These are phyloP conservation scores for Fusarium hostae DNA, from an alignment of 2,329 filamentous ascomycete genomes.

Conservation along the genomic window DNA sequence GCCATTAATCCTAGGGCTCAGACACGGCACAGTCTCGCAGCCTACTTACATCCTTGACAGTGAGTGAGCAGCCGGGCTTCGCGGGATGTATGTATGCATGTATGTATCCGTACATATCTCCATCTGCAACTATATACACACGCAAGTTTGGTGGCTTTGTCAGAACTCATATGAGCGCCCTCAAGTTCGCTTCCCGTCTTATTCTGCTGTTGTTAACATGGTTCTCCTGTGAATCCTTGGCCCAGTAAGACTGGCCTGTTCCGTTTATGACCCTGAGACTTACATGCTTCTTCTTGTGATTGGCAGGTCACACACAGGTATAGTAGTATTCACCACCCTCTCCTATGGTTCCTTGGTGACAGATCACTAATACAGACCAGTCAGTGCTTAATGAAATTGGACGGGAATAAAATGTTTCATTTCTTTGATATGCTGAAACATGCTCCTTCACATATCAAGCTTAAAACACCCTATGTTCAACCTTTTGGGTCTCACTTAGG, in stretches of 20 bases:
- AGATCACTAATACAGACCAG: neutral
- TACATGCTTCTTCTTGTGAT: neutral
- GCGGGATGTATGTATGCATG: constrained; percentile 1
- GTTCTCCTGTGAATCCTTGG: constrained; percentile 18
- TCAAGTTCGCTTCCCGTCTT: constrained; percentile 14
- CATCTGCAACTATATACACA: constrained; percentile 9
- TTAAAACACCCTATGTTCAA: constrained; percentile 1
- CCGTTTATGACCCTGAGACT: neutral
- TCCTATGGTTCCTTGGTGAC: neutral
- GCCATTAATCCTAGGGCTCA: constrained; percentile 19
- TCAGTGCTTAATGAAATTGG: neutral
- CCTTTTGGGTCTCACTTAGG: neutral
- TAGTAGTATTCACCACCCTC: neutral
- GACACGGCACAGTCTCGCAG: constrained; percentile 28
- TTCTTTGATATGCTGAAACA: constrained; percentile 9
- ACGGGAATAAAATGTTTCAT: constrained; percentile 14
- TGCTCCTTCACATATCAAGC: neutral
- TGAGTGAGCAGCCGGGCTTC: neutral
- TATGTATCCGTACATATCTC: neutral
- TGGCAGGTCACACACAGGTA: neutral
- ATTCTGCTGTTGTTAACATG: neutral
- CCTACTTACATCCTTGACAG: constrained; percentile 18
- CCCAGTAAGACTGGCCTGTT: neutral
- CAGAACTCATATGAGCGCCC: constrained; percentile 26
- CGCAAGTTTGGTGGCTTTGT: constrained; percentile 4